Evolutionary conservation across 345 rosid species (phyloP).

Genomic region (Eucalyptus camaldulensis): DNA sequence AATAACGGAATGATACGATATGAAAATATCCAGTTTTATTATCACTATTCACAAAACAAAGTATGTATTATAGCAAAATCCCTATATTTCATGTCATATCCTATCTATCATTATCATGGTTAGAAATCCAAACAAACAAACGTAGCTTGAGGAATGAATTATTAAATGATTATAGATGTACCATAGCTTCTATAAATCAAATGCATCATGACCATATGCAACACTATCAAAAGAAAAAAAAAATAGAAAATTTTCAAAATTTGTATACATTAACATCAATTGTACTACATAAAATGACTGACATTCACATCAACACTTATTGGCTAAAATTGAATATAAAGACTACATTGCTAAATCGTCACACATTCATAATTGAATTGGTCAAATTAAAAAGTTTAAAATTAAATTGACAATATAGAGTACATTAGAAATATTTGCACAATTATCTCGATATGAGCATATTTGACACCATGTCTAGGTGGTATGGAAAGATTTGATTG

Average conservation of each 20-base stretch:
- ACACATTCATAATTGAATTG: neutral
- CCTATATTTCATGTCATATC: neutral
- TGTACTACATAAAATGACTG: neutral
- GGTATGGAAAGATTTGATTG: neutral
- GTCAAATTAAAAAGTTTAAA: too few relatives aligned
- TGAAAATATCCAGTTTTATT: too few relatives aligned
- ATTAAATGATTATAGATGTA: neutral
- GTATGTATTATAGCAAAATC: neutral
- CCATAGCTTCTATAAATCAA: neutral
- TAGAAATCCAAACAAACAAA: neutral
- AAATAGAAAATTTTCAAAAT: neutral
- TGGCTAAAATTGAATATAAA: neutral
- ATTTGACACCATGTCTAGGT: neutral
- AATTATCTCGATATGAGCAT: neutral
- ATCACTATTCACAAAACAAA: neutral
- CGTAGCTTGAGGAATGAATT: neutral
- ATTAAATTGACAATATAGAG: neutral
- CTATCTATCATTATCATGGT: neutral
- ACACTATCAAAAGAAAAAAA: neutral
- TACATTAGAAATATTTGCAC: neutral
- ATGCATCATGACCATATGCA: neutral
- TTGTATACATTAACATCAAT: fast-evolving
- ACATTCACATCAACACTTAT: neutral
- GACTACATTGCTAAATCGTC: neutral
- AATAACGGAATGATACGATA: too few relatives aligned